Evolutionary conservation across 2,329 filamentous ascomycete species (phyloP).

Genomic region (Aspergillus amoenus): DNA sequence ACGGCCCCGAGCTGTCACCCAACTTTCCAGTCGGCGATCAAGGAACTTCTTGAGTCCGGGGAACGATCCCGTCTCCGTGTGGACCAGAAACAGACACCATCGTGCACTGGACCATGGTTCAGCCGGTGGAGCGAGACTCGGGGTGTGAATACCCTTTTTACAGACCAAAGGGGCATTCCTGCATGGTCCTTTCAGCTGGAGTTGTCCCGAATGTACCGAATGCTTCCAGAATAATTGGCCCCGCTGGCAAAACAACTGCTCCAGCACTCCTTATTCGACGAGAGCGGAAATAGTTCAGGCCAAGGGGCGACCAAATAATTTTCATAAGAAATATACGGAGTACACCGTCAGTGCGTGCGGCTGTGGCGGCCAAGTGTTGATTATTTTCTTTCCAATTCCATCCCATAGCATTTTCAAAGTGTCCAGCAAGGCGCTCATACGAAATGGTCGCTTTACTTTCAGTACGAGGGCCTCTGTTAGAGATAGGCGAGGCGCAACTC

Average conservation of each 20-base stretch:
- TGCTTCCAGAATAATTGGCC: conserved; percentile 6
- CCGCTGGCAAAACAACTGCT: background rate
- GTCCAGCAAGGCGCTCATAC: background rate
- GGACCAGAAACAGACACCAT: background rate
- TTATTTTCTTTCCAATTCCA: background rate
- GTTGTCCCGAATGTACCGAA: conserved; percentile 1
- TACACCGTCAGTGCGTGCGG: conserved; percentile 1
- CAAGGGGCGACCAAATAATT: background rate
- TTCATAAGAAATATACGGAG: background rate
- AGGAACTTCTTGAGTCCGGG: background rate
- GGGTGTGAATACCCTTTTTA: background rate
- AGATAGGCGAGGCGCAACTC: background rate
- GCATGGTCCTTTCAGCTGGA: background rate
- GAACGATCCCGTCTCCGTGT: background rate
- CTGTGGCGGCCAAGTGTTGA: conserved; percentile 3
- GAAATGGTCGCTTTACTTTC: background rate
- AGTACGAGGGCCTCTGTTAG: background rate
- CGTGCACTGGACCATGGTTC: background rate
- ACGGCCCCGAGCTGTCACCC: background rate
- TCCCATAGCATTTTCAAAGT: background rate
- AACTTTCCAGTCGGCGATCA: too few species aligned
- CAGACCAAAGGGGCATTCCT: background rate
- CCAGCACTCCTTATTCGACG: background rate
- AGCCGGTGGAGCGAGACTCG: background rate
- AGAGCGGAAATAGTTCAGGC: background rate